Base-by-base conservation (phyloP, 2,329 filamentous ascomycete species). In the Colletotrichum simmondsii region DNA sequence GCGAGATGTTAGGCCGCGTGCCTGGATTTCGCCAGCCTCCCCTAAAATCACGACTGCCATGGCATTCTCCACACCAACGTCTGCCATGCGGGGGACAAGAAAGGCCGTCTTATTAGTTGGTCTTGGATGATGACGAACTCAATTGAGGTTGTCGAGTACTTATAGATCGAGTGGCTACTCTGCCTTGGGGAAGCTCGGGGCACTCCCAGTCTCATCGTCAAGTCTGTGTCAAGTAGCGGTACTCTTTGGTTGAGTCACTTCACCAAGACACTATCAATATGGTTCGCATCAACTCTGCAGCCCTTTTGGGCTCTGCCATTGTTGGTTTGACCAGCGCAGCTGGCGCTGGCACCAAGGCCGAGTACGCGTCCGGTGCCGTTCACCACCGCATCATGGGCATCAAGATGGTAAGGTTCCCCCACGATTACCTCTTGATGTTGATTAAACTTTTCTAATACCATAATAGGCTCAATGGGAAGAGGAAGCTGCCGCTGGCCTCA, bases 401-500 rank as follows among this genome's bases (percentile, higher is more conserved):
- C 71, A 77, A 77, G 72, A 76, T 77, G 76, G 76, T 76, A 52
- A 10, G 32, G 10, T 5, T 35, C 10, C 10, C 10, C 32, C 32
- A 35, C 32, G 8, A 32, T 11, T 10, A 32, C 30, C 30, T 11
- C 30, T 32, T 10, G 10, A 30, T 1, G 10, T 32, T 32, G 30
- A 32, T 11, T 7, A 11, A 32, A 32, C 2, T 1, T 32, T 32
- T 32, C 10, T 32, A 32, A 35, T 35, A 35, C 3, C 32, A 12
- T 2, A 1, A 35, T 35, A 81, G 80, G 78, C 74, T 52, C 78
- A 79, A 64, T 83, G 82, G 82, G 79, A 76, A 7, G 77, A 76
- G 28, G 80, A 83, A 49, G 76, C 78, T 28, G 80, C 76, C 5
- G 76, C 79, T 11, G 83, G 83, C 35, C 71, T 75, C 2, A 83